A percentile compares a stretch with the other conserved stretches of the same genome.
phyloP scores from a whole-genome alignment of 352 stramenopile genomes.

The Globisporangium cylindrosporum region DNA sequence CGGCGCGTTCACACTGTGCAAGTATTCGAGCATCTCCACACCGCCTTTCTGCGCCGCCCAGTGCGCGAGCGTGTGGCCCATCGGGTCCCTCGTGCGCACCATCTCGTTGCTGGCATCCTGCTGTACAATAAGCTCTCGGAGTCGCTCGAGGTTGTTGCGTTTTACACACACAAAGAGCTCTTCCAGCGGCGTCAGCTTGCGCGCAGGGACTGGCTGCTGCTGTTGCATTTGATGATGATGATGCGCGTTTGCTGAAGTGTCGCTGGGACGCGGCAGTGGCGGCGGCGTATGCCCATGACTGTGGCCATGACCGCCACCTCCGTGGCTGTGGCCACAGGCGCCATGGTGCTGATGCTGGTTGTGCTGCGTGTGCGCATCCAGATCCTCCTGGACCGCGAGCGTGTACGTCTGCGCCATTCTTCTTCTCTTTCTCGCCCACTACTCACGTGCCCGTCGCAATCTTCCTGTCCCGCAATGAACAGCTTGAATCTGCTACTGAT shows the following conservation, averaged over 20 bases:
- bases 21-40: slow-evolving; percentile 55
- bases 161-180: slow-evolving; percentile 68
- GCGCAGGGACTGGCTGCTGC: background rate
- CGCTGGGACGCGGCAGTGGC: slow-evolving; percentile 9
- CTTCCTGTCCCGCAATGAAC: background rate
- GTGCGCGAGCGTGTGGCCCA: slow-evolving; percentile 71
- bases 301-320: slow-evolving; percentile 5
- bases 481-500: background rate
- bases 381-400: slow-evolving; percentile 1
- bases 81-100: slow-evolving; percentile 37
- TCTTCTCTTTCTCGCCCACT: too few species aligned
- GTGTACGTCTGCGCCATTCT: slow-evolving; percentile 3
- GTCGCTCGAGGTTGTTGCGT: slow-evolving; percentile 49
- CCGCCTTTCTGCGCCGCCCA: slow-evolving; percentile 63
- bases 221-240: background rate
- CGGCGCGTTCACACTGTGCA: slow-evolving; percentile 40
- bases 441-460: background rate
- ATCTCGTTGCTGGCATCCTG: slow-evolving; percentile 25
- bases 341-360: slow-evolving; percentile 6
- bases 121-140: slow-evolving; percentile 41
- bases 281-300: slow-evolving; percentile 3
- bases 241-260: background rate
- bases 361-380: background rate
- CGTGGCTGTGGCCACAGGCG: slow-evolving; percentile 14
- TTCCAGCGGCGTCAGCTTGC: slow-evolving; percentile 40